Conservation (phyloP, 345 rosid species). For the Eucalyptus dawsonii region DNA sequence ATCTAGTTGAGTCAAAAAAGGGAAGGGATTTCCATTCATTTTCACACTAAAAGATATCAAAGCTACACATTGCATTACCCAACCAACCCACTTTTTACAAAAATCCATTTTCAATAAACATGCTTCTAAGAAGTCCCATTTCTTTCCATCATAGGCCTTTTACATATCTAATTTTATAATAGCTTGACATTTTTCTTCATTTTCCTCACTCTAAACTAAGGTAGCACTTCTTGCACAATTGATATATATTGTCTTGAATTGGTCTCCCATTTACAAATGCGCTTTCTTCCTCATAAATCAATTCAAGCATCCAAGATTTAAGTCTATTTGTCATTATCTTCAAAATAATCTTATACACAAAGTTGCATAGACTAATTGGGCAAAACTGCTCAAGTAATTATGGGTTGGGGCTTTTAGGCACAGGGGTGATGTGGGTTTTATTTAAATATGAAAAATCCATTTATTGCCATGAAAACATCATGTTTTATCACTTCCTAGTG, state of each 20-base stretch:
- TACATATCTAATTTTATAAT: background rate
- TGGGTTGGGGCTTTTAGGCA: background rate
- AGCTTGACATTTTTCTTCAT: no score
- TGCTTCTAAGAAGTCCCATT: background rate
- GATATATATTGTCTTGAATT: background rate
- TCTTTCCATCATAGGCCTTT: background rate
- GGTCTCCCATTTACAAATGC: background rate
- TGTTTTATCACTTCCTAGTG: background rate
- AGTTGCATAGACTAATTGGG: background rate
- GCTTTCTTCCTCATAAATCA: background rate
- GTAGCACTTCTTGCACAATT: background rate
- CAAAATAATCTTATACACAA: no score
- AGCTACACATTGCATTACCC: background rate
- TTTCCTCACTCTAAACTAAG: background rate
- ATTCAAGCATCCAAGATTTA: background rate
- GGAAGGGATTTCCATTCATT: background rate
- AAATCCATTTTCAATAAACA: background rate
- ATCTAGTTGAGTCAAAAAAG: background rate
- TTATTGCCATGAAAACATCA: background rate
- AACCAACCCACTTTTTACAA: background rate
- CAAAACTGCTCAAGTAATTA: background rate
- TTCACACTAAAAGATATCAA: background rate
- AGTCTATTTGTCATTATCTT: no score
- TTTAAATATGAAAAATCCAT: background rate
- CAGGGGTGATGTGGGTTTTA: background rate